Percentiles rank a stretch among this genome's conserved stretches.
Conservation (phyloP, 2,329 filamentous ascomycete genomes). For the Cyphellophora europaea region DNA sequence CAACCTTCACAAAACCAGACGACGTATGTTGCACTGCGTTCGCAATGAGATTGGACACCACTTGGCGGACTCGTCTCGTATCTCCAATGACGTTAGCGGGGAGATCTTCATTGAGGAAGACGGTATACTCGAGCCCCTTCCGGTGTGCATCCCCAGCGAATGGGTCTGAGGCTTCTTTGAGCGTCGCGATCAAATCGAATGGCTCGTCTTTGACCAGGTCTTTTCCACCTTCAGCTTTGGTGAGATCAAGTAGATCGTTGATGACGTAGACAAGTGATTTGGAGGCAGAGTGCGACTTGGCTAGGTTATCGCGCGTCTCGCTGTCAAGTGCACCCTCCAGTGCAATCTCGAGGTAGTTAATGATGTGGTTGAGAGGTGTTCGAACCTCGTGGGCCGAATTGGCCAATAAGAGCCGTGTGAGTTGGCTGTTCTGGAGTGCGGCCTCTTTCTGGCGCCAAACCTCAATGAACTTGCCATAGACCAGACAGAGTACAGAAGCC, state of each 20-base stretch:
- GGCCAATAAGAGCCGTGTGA: conserved; percentile 68
- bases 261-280: conserved; percentile 92
- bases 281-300: conserved; percentile 79
- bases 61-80: conserved; percentile 69
- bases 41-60: conserved; percentile 70
- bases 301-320: conserved; percentile 76
- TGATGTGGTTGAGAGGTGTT: conserved; percentile 84
- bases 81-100: conserved; percentile 69
- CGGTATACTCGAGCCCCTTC: conserved; percentile 63
- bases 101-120: conserved; percentile 58
- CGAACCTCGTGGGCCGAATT: conserved; percentile 90
- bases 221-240: conserved; percentile 76
- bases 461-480: conserved; percentile 85
- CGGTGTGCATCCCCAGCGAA: conserved; percentile 66
- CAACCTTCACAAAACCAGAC: conserved; percentile 58
- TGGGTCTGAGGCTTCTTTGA: conserved; percentile 67
- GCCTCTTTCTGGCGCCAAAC: conserved; percentile 89
- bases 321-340: conserved; percentile 69
- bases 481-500: conserved; percentile 74
- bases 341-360: conserved; percentile 89
- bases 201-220: conserved; percentile 70
- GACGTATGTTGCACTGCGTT: conserved; percentile 76
- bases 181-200: conserved; percentile 61
- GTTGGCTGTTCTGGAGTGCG: conserved; percentile 68
- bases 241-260: conserved; percentile 81